Percentiles rank a stretch among this genome's conserved stretches.
These are phyloP conservation scores for Nannochloris sp. DNA, from an alignment of 139 green algal species.

Conservation along the genomic window DNA sequence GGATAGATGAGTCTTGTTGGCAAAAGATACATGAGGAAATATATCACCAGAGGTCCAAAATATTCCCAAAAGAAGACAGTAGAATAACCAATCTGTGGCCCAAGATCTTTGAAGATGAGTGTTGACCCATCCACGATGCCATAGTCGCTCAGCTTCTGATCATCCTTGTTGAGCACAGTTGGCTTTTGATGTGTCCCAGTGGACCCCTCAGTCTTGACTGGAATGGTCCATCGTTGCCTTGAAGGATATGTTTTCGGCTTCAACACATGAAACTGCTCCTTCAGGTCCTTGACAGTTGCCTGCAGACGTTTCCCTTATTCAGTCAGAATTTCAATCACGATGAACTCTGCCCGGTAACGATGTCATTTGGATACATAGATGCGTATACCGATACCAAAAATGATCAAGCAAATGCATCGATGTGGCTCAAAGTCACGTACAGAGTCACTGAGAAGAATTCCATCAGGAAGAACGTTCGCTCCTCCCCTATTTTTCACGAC, in stretches of 20 bases:
- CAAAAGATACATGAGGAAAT: slow-evolving; percentile 86
- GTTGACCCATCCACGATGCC: slow-evolving; percentile 40
- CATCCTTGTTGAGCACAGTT: slow-evolving; percentile 37
- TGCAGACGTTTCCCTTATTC: slow-evolving; percentile 23
- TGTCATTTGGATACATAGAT: no score
- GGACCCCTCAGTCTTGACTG: slow-evolving; percentile 26
- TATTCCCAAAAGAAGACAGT: slow-evolving; percentile 99
- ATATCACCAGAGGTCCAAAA: slow-evolving; percentile 86
- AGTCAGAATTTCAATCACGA: background rate
- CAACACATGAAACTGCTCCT: slow-evolving; percentile 51
- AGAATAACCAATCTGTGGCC: slow-evolving; percentile 80
- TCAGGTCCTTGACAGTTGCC: slow-evolving; percentile 70
- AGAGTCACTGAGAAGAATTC: slow-evolving; percentile 6
- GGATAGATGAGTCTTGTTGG: slow-evolving; percentile 19
- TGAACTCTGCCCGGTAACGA: no score
- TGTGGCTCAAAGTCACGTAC: background rate
- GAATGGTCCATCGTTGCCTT: slow-evolving; percentile 68
- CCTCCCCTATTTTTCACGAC: slow-evolving; percentile 14
- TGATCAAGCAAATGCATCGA: background rate
- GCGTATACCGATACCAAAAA: no score
- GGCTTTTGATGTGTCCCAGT: slow-evolving; percentile 37
- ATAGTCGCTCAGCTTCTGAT: slow-evolving; percentile 57
- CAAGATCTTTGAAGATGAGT: slow-evolving; percentile 93
- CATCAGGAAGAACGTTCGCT: slow-evolving; percentile 17
- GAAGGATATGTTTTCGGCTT: slow-evolving; percentile 49